phyloP scores from a whole-genome alignment of 768 basidiomycete species.

The Russula brevipes region DNA sequence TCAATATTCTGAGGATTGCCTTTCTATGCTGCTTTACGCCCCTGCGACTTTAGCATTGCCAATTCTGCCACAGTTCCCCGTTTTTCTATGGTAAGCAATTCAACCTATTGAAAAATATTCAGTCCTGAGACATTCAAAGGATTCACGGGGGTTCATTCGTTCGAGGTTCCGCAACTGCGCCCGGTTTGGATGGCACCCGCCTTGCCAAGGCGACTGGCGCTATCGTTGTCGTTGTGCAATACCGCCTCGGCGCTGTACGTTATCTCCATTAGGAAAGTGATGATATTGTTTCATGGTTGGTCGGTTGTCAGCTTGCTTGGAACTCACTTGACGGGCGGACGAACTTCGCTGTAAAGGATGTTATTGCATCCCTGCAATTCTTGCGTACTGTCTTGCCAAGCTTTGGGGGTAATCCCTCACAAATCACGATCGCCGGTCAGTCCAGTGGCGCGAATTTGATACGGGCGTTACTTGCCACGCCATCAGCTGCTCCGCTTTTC shows the following conservation, averaged over 20 bases:
- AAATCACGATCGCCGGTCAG: constrained; percentile 77
- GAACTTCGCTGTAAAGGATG: constrained; percentile 67
- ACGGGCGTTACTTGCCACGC: constrained; percentile 66
- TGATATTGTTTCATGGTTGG: constrained; percentile 9
- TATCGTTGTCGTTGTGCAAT: constrained; percentile 78
- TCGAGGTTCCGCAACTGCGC: constrained; percentile 60
- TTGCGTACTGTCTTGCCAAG: constrained; percentile 50
- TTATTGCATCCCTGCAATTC: constrained; percentile 61
- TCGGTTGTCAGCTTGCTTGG: constrained; percentile 57
- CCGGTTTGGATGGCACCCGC: constrained; percentile 72
- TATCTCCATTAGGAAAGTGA: neutral
- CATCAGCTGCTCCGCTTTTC: constrained; percentile 69
- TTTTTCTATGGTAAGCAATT: constrained; percentile 53
- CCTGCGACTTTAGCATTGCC: constrained; percentile 39
- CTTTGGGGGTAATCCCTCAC: constrained; percentile 61
- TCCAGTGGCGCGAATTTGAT: constrained; percentile 77
- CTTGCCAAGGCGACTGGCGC: constrained; percentile 67
- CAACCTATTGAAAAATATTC: neutral
- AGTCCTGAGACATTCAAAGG: constrained; percentile 38
- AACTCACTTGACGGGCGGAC: constrained; percentile 64
- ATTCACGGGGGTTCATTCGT: constrained; percentile 84
- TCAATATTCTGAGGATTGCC: constrained; percentile 68
- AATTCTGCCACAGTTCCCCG: constrained; percentile 37
- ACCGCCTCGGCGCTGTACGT: constrained; percentile 73
- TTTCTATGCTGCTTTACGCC: constrained; percentile 72